Percentiles rank a stretch among this genome's conserved stretches.
phyloP scores from a whole-genome alignment of 257 asterid species.

The Solanum peruvianum region DNA sequence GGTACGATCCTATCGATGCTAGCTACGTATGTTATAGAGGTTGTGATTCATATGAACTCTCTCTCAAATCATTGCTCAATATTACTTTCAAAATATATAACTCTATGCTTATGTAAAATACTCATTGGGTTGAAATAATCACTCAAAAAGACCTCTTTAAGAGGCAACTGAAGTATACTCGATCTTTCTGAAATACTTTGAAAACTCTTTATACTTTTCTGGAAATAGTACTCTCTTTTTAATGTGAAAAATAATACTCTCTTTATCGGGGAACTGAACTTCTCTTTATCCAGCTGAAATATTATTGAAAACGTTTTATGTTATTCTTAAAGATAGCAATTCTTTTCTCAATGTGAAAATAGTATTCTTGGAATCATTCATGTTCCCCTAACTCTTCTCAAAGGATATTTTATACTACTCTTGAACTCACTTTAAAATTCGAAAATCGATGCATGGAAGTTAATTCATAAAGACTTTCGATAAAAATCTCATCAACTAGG shows the following conservation, averaged over 20 bases:
- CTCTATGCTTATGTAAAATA: not conserved
- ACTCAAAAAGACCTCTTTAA: not conserved
- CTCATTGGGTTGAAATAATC: not conserved
- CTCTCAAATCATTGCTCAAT: not conserved
- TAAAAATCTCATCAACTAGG: not conserved
- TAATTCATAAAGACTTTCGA: not conserved
- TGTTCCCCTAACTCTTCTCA: not conserved
- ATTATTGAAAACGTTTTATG: too few relatives aligned
- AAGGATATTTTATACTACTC: not conserved
- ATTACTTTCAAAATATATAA: too few relatives aligned
- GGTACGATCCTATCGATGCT: not conserved
- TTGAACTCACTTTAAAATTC: not conserved
- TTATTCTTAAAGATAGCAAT: not conserved
- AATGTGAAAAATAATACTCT: too few relatives aligned
- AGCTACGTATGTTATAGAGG: not conserved
- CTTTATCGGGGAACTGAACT: not conserved
- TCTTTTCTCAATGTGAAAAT: not conserved
- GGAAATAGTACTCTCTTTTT: not conserved
- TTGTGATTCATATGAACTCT: not conserved
- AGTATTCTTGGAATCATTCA: not conserved
- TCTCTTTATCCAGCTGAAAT: not conserved
- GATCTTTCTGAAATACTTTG: not conserved
- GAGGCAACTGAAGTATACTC: not conserved
- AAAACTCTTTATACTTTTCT: not conserved
- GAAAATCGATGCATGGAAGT: too few relatives aligned